Percentiles rank a stretch among this genome's conserved stretches.
Conservation (phyloP, 495 filamentous ascomycete species). For the Penicillium parvum region DNA sequence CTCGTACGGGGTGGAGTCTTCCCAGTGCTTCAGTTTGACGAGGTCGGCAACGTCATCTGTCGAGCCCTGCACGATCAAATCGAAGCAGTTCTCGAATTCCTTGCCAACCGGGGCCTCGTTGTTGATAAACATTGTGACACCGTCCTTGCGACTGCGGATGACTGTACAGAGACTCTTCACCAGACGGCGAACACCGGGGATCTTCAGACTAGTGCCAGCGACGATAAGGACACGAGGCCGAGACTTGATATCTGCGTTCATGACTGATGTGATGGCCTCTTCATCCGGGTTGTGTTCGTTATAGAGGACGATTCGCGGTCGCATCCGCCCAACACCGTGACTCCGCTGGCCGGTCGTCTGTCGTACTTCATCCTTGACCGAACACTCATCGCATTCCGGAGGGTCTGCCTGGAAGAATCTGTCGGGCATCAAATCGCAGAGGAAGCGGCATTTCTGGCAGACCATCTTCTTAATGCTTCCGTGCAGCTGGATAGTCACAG, state of each 20-base stretch:
- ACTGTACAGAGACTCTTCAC: slow-evolving; percentile 85
- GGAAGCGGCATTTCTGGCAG: slow-evolving; percentile 81
- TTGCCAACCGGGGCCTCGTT: slow-evolving; percentile 74
- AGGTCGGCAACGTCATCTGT: slow-evolving; percentile 82
- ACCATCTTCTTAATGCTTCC: slow-evolving; percentile 94
- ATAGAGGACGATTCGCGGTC: slow-evolving; percentile 93
- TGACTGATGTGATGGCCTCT: slow-evolving; percentile 89
- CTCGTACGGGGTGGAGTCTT: slow-evolving; percentile 44
- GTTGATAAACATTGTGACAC: slow-evolving; percentile 94
- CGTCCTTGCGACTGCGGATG: slow-evolving; percentile 73
- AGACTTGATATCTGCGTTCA: slow-evolving; percentile 74
- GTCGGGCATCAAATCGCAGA: slow-evolving; percentile 69
- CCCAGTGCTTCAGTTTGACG: slow-evolving; percentile 69
- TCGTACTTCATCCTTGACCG: slow-evolving; percentile 68
- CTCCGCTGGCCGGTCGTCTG: slow-evolving; percentile 82
- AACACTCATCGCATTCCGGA: slow-evolving; percentile 75
- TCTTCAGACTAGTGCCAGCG: slow-evolving; percentile 91
- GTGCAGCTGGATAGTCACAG: slow-evolving; percentile 87
- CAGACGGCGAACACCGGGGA: slow-evolving; percentile 84
- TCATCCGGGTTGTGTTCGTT: slow-evolving; percentile 96
- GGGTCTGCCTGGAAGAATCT: slow-evolving; percentile 80
- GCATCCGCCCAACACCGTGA: slow-evolving; percentile 85
- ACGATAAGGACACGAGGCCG: slow-evolving; percentile 90
- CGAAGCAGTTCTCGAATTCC: slow-evolving; percentile 89
- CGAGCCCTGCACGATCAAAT: slow-evolving; percentile 79